Percentiles rank a stretch among this genome's conserved stretches.
Evolutionary conservation across 176 grass and related monocot species (phyloP).

Genomic region (Aegilops tauschii): DNA sequence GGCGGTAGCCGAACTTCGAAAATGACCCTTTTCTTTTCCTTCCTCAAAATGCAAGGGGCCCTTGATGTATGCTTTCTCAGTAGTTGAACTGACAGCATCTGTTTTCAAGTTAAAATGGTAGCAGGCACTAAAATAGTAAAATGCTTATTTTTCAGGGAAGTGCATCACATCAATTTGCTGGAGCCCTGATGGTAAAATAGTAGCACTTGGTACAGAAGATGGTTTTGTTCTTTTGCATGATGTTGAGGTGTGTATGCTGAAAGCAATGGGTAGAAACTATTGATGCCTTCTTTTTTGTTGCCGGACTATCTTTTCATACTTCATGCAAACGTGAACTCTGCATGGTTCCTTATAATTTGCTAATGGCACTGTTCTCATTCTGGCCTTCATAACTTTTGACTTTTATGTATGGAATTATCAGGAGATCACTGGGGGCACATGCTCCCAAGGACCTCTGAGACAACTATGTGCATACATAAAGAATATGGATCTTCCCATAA

Average conservation of each 20-base stretch:
- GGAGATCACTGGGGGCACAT: not conserved
- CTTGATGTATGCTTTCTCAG: conserved; percentile 11
- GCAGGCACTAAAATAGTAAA: conserved; percentile 32
- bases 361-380: not conserved
- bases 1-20: too few relatives aligned
- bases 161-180: conserved; percentile 90
- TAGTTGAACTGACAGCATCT: not conserved
- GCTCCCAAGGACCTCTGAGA: not conserved
- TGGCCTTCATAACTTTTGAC: not conserved
- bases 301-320: not conserved
- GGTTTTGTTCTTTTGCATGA: conserved; percentile 89
- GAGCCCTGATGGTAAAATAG: conserved; percentile 93
- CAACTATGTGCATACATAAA: conserved; percentile 19
- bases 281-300: not conserved
- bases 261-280: not conserved
- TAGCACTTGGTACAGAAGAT: conserved; percentile 87
- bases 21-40: too few relatives aligned
- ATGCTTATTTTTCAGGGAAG: conserved; percentile 55
- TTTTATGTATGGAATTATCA: not conserved
- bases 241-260: conserved; percentile 68
- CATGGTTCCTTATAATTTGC: not conserved
- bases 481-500: not conserved
- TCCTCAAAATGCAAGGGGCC: not conserved
- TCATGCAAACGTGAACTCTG: conserved; percentile 3
- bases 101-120: conserved; percentile 15